Base-by-base conservation (phyloP, 2,329 filamentous ascomycete species). In the Xylariaceae sp. region DNA sequence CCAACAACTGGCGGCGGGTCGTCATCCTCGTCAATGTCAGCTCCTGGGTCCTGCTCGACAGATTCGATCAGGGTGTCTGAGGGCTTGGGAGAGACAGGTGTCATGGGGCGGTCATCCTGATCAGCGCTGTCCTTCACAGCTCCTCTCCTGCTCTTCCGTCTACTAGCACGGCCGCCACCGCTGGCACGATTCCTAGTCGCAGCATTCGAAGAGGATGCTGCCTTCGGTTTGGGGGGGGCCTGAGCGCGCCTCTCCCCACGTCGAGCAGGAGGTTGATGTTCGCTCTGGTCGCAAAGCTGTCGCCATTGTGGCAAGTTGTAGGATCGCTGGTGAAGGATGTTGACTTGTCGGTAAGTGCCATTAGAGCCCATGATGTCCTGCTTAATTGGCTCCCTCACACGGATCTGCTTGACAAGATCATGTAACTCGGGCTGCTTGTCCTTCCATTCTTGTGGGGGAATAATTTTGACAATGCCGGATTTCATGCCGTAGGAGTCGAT, bases 241-340 rank as follows among this genome's bases (percentile, higher is more conserved):
- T 81, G 78, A 19, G 79, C 79, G 47, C 87, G 80, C 50, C 85
- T 75, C 66, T 93, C 87, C 40, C 94, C 93, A 61, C 93, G 83
- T 57, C 83, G 83, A 4, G 93, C 93, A 0, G 93, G 93, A 9
- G 93, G 93, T 57, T 97, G 93, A 62, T 98, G 89, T 56, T 95
- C 90, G 61, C 88, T 90, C 66, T 96, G 89, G 49, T 96, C 87
- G 61, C 90, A 96, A 30, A 97, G 75, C 41, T 87, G 79, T 53
- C 89, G 88, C 93, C 93, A 98, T 65, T 98, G 90, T 1, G 91
- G 91, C 4, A 98, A 73, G 54, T 96, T 98, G 70, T 98, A 98
- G 12, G 89, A 89, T 61, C 93, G 80, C 62, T 94, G 89, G 66
- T 96, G 94, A 57, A 97, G 83, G 45, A 98, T 90, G 61, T 98